Evolutionary conservation across 768 basidiomycete genomes (phyloP).

Genomic region (Mycena alexandri): DNA sequence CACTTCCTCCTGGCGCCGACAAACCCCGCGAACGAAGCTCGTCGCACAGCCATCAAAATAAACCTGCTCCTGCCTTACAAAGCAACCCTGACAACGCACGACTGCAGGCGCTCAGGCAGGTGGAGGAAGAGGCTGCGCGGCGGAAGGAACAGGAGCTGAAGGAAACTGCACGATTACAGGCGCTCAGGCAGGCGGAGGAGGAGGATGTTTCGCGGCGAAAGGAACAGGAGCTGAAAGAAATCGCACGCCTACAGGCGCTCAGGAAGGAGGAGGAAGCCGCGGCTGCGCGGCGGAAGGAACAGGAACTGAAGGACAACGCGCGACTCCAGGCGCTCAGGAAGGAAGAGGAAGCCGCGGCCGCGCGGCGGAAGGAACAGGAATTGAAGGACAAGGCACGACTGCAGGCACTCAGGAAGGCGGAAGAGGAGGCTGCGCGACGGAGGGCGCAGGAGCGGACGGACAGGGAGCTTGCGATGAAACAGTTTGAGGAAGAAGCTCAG

Average conservation of each 20-base stretch:
- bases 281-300: slow-evolving; percentile 41
- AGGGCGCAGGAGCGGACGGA: slow-evolving; percentile 46
- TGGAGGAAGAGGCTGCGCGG: slow-evolving; percentile 54
- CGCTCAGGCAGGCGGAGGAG: slow-evolving; percentile 53
- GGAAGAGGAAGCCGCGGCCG: slow-evolving; percentile 54
- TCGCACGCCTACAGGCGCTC: slow-evolving; percentile 47
- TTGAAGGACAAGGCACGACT: slow-evolving; percentile 39
- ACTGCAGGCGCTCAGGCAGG: slow-evolving; percentile 48
- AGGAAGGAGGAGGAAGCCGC: slow-evolving; percentile 54
- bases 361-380: slow-evolving; percentile 41
- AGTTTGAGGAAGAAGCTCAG: slow-evolving; percentile 54
- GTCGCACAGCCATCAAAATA: slow-evolving; percentile 40
- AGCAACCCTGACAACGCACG: slow-evolving; percentile 48
- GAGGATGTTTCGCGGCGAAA: slow-evolving; percentile 45
- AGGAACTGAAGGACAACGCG: slow-evolving; percentile 46
- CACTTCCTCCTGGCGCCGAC: slow-evolving; percentile 59
- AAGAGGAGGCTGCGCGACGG: slow-evolving; percentile 40
- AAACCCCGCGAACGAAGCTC: slow-evolving; percentile 34
- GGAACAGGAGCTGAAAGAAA: slow-evolving; percentile 46
- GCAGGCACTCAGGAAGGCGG: slow-evolving; percentile 32
- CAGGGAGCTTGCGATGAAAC: slow-evolving; percentile 45
- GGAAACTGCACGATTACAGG: slow-evolving; percentile 46
- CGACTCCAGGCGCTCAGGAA: slow-evolving; percentile 49
- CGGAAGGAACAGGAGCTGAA: slow-evolving; percentile 44
- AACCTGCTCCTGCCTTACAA: slow-evolving; percentile 23